These are phyloP conservation scores for Schizonepeta tenuifolia DNA, from an alignment of 257 asterid species.

Conservation along the genomic window DNA sequence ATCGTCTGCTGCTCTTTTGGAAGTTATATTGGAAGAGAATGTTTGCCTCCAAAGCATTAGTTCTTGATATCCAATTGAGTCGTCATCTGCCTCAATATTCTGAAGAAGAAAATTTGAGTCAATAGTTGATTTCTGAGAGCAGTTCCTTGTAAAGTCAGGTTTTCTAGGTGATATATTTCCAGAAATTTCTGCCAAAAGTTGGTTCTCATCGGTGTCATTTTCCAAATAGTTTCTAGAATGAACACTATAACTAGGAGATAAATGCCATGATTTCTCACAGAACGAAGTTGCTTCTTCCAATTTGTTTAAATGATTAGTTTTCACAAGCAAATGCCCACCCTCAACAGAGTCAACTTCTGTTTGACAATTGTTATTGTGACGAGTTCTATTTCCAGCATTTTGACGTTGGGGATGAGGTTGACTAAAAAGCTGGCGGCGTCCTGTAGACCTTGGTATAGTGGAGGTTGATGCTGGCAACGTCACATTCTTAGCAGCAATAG, in stretches of 20 bases:
- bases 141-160: slow-evolving; percentile 32
- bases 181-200: slow-evolving; percentile 39
- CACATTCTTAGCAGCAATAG: slow-evolving; percentile 88
- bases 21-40: slow-evolving; percentile 45
- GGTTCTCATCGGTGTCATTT: slow-evolving; percentile 42
- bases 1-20: slow-evolving; percentile 68
- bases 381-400: slow-evolving; percentile 34
- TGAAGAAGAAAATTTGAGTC: slow-evolving; percentile 65
- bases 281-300: slow-evolving; percentile 79
- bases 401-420: slow-evolving; percentile 89
- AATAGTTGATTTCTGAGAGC: slow-evolving; percentile 41
- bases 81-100: slow-evolving; percentile 67
- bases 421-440: slow-evolving; percentile 89
- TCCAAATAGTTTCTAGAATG: slow-evolving; percentile 40
- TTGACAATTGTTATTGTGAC: slow-evolving; percentile 35
- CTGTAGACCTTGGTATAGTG: slow-evolving; percentile 60
- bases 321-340: slow-evolving; percentile 35
- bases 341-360: slow-evolving; percentile 33
- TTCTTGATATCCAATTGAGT: slow-evolving; percentile 80
- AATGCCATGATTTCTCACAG: slow-evolving; percentile 74
- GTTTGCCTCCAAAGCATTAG: slow-evolving; percentile 72
- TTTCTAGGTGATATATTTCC: slow-evolving; percentile 39
- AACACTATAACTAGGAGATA: slow-evolving; percentile 62
- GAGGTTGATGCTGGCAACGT: slow-evolving; percentile 80
- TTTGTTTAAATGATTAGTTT: slow-evolving; percentile 47